Percentiles rank a stretch among this genome's conserved stretches.
These are phyloP conservation scores for Colletotrichum lentis DNA, from an alignment of 2,329 filamentous ascomycete genomes.

Conservation along the genomic window DNA sequence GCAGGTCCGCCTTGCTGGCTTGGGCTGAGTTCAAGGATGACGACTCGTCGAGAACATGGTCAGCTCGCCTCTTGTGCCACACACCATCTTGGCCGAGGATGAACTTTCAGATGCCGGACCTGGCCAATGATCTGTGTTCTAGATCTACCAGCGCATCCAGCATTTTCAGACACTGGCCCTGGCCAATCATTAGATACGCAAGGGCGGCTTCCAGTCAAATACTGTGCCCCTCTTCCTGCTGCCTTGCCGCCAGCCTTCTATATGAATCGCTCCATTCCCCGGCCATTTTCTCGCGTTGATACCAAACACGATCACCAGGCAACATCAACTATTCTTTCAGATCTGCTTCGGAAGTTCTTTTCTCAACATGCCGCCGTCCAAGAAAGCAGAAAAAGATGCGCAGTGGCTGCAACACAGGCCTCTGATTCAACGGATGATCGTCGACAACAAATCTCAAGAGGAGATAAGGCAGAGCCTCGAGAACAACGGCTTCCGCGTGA, in stretches of 20 bases:
- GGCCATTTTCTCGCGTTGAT: background rate
- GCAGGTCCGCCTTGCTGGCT: background rate
- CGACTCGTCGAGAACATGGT: too few species aligned
- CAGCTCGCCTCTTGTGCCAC: background rate
- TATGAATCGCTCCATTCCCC: background rate
- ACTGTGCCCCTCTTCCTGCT: background rate
- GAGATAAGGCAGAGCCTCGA: background rate
- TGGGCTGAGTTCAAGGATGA: background rate
- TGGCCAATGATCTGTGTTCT: background rate
- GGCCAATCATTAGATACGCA: background rate
- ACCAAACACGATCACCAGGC: background rate
- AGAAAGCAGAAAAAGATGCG: background rate
- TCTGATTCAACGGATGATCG: background rate
- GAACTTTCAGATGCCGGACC: background rate
- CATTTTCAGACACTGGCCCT: constrained; percentile 7
- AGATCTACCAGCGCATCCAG: background rate
- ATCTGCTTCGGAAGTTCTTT: background rate
- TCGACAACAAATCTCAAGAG: background rate
- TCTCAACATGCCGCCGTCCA: background rate
- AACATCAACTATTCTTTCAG: background rate
- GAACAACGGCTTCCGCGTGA: background rate
- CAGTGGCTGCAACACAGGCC: constrained; percentile 2
- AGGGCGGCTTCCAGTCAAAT: background rate
- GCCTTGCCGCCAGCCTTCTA: background rate
- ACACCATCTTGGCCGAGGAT: background rate